Evolutionary conservation across 2,329 filamentous ascomycete genomes (phyloP).

Genomic region (Fusarium lateritium): DNA sequence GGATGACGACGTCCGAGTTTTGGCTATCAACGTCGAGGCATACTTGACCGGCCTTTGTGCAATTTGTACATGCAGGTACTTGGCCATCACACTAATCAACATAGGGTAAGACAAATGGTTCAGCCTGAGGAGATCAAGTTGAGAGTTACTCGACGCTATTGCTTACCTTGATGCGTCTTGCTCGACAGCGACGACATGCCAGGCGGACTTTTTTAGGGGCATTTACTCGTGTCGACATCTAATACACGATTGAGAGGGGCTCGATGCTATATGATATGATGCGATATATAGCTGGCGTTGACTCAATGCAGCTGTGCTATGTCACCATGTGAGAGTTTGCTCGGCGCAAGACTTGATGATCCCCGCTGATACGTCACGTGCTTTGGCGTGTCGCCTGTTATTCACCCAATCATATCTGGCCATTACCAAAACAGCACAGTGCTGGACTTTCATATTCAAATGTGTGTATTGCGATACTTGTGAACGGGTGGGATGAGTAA

Average conservation of each 20-base stretch:
- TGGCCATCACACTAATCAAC: conserved; percentile 55
- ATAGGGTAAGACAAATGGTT: neutral
- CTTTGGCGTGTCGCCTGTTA: neutral
- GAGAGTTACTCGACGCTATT: neutral
- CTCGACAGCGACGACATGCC: conserved; percentile 56
- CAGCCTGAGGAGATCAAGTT: neutral
- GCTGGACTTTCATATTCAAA: too few species aligned
- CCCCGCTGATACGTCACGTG: neutral
- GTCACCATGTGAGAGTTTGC: neutral
- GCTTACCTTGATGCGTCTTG: conserved; percentile 55
- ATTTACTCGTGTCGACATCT: conserved; percentile 21
- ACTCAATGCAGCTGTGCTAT: neutral
- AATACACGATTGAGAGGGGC: neutral
- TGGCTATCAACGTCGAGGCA: conserved; percentile 58
- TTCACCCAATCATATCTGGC: too few species aligned
- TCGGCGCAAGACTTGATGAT: neutral
- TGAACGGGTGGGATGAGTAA: too few species aligned
- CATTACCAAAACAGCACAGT: too few species aligned
- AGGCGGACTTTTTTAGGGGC: conserved; percentile 55
- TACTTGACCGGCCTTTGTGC: conserved; percentile 52
- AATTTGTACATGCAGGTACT: conserved; percentile 56
- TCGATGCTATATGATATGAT: neutral
- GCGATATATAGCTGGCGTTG: neutral
- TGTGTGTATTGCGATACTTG: too few species aligned
- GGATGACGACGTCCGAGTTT: conserved; percentile 53